Evolutionary conservation across 2,329 filamentous ascomycete genomes (phyloP).

Genomic region (Amylocarpus encephaloides): DNA sequence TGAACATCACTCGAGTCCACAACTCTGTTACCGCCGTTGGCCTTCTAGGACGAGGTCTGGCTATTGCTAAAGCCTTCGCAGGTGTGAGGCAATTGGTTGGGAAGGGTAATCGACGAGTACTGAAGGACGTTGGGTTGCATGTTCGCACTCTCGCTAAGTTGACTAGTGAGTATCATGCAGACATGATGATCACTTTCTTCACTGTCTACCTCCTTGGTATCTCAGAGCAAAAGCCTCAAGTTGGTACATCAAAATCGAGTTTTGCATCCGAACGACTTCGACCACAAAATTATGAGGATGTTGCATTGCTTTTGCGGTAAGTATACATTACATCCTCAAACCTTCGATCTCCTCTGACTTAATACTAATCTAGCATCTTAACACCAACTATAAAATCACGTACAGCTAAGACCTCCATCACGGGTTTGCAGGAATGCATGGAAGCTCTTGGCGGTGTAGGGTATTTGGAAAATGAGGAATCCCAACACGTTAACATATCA

Average conservation of each 20-base stretch:
- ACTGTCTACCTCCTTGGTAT: slow-evolving; percentile 48
- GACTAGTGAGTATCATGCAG: slow-evolving; percentile 48
- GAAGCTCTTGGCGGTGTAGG: slow-evolving; percentile 61
- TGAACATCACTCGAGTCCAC: slow-evolving; percentile 60
- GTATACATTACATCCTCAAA: slow-evolving; percentile 38
- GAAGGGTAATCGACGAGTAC: no score
- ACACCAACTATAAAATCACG: no score
- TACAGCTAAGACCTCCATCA: no score
- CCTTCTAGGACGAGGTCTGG: no score
- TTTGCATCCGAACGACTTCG: not conserved
- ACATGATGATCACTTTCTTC: slow-evolving; percentile 51
- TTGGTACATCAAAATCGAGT: slow-evolving; percentile 1
- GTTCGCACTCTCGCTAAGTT: slow-evolving; percentile 51
- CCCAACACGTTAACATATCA: slow-evolving; percentile 60
- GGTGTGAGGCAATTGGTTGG: no score
- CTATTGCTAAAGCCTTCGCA: no score
- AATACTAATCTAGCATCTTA: no score
- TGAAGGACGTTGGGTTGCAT: slow-evolving; percentile 36
- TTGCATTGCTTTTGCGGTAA: slow-evolving; percentile 12
- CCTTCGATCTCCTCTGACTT: slow-evolving; percentile 21
- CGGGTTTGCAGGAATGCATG: slow-evolving; percentile 48
- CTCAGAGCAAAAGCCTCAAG: slow-evolving; percentile 38
- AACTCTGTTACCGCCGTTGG: slow-evolving; percentile 42
- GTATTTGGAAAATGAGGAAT: slow-evolving; percentile 55
- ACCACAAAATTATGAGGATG: slow-evolving; percentile 3